phyloP scores from a whole-genome alignment of 2,329 filamentous ascomycete genomes.

The Cytospora piceae region DNA sequence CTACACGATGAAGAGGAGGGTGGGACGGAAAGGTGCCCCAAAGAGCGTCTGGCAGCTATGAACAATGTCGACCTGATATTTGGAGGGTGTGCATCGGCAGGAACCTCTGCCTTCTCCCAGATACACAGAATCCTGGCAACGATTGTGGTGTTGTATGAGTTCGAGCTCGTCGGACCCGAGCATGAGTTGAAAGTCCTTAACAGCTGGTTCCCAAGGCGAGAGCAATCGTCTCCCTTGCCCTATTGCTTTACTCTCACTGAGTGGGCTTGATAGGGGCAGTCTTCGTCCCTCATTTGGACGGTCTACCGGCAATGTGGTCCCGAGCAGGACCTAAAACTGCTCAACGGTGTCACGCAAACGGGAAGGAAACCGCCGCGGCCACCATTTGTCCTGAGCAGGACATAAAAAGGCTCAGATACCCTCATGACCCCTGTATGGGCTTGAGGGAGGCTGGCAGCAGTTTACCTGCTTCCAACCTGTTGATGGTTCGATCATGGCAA shows the following conservation, averaged over 20 bases:
- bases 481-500: background rate
- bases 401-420: slow-evolving; percentile 33
- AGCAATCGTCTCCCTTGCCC: background rate
- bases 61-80: slow-evolving; percentile 72
- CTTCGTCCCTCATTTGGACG: background rate
- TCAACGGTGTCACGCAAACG: background rate
- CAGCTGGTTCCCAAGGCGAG: slow-evolving; percentile 18
- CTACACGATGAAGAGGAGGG: slow-evolving; percentile 45
- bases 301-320: background rate
- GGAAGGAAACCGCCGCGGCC: slow-evolving; percentile 1
- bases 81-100: slow-evolving; percentile 73
- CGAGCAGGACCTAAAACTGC: slow-evolving; percentile 18
- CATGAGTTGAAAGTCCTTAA: slow-evolving; percentile 4
- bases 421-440: background rate
- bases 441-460: background rate
- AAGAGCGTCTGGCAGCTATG: slow-evolving; percentile 65
- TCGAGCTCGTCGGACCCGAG: slow-evolving; percentile 30
- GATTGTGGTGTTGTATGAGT: slow-evolving; percentile 67
- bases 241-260: background rate
- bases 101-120: slow-evolving; percentile 63
- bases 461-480: background rate
- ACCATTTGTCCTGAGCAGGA: slow-evolving; percentile 34
- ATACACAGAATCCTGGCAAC: slow-evolving; percentile 66
- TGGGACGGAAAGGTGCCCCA: slow-evolving; percentile 47
- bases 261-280: background rate